Percentiles rank a stretch among this genome's conserved stretches.
Conservation (phyloP, 768 basidiomycete genomes). For the Porphyrellus cyaneotinctus region DNA sequence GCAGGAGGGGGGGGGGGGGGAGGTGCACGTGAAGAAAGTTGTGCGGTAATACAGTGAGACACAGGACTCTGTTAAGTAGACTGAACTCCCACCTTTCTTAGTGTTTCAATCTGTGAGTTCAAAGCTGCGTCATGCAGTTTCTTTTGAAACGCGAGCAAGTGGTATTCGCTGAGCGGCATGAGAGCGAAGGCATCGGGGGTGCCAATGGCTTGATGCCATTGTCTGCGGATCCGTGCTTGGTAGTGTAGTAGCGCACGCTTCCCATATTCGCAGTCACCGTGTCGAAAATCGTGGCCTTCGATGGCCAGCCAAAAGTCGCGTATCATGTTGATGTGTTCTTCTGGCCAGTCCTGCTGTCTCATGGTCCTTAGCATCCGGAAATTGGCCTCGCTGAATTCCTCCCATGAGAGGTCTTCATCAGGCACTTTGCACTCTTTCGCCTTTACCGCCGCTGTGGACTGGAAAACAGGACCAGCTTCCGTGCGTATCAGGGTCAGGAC, state of each 20-base stretch:
- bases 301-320: neutral
- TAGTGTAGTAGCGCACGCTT: neutral
- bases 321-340: neutral
- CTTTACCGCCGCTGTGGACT: neutral
- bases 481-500: no score
- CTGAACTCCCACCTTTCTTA: neutral
- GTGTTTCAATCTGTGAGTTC: neutral
- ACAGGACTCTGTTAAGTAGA: no score
- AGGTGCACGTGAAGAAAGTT: no score
- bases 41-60: no score
- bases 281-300: neutral
- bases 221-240: neutral
- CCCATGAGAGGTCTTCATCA: neutral
- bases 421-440: neutral
- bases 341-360: no score
- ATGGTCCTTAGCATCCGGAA: no score
- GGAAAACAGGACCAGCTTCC: neutral
- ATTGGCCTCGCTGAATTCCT: no score
- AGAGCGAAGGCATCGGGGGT: neutral
- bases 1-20: no score
- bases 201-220: neutral
- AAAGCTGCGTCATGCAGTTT: neutral
- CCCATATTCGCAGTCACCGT: neutral
- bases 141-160: neutral
- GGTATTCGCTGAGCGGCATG: neutral